Percentiles rank a stretch among this genome's conserved stretches.
Evolutionary conservation across 2,329 filamentous ascomycete species (phyloP).

Genomic region (Bipolaris zeicola): DNA sequence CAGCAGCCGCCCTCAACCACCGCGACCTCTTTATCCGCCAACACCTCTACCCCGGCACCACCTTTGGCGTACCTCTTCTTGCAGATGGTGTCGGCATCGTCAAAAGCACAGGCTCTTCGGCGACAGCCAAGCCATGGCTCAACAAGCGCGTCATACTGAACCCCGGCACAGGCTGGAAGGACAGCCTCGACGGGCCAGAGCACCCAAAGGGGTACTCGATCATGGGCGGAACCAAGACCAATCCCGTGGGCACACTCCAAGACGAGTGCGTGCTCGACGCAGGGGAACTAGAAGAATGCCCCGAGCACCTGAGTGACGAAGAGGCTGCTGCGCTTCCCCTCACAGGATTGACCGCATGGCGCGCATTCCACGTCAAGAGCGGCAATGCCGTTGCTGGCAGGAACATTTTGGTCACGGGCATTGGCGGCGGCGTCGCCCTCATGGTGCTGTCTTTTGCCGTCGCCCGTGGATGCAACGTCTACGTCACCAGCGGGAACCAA

Average conservation of each 20-base stretch:
- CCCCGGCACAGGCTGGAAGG: constrained; percentile 78
- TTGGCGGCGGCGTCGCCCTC: constrained; percentile 89
- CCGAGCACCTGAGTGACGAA: constrained; percentile 70
- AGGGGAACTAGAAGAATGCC: constrained; percentile 75
- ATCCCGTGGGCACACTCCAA: constrained; percentile 71
- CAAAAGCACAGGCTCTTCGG: constrained; percentile 63
- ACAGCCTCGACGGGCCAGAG: constrained; percentile 75
- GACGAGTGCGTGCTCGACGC: constrained; percentile 74
- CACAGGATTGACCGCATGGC: constrained; percentile 85
- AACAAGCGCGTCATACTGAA: constrained; percentile 77
- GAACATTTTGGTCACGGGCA: constrained; percentile 86
- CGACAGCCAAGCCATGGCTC: constrained; percentile 61
- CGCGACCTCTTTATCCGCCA: constrained; percentile 94
- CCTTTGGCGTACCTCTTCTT: constrained; percentile 77
- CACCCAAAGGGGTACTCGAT: constrained; percentile 63
- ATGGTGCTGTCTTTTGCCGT: constrained; percentile 80
- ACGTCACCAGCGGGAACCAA: constrained; percentile 74
- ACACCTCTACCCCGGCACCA: constrained; percentile 84
- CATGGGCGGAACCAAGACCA: constrained; percentile 70
- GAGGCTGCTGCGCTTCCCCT: constrained; percentile 86
- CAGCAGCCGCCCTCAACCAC: constrained; percentile 87
- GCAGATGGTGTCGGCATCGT: constrained; percentile 84
- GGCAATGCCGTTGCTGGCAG: constrained; percentile 66
- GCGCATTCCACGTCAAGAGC: constrained; percentile 81
- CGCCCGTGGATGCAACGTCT: constrained; percentile 75